Evolutionary conservation across 345 rosid genomes (phyloP).

Genomic region (Abelmoschus esculentus): DNA sequence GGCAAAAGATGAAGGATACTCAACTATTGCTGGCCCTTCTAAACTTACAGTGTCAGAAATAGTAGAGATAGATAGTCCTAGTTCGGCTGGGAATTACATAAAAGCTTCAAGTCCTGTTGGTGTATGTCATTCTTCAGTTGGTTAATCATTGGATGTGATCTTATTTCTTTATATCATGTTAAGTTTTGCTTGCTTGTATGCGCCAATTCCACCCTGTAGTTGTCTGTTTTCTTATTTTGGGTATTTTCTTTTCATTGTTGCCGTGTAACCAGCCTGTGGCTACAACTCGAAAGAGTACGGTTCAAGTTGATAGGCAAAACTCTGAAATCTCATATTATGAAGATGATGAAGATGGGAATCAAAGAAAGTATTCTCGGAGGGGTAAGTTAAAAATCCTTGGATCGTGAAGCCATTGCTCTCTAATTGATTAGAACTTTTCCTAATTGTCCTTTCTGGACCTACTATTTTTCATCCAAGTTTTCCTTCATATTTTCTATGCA

Average conservation of each 20-base stretch:
- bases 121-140: background rate
- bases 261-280: constrained; percentile 54
- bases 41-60: too few species aligned
- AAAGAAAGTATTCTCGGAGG: constrained; percentile 76
- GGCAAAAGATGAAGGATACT: too few species aligned
- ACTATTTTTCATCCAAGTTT: background rate
- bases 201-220: background rate
- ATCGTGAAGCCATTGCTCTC: background rate
- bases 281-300: constrained; percentile 74
- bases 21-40: too few species aligned
- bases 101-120: background rate
- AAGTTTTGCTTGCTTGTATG: too few species aligned
- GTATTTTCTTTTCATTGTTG: background rate
- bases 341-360: constrained; percentile 88
- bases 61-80: too few species aligned
- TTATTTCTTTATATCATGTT: background rate
- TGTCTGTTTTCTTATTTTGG: constrained; percentile 1
- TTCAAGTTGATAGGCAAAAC: constrained; percentile 64
- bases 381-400: constrained; percentile 32
- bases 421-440: background rate
- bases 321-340: constrained; percentile 74
- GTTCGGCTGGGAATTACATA: background rate
- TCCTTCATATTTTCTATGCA: background rate
- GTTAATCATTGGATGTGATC: constrained; percentile 8
- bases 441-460: background rate